Conservation (phyloP, 495 filamentous ascomycete species). For the Xylaria flabelliformis region DNA sequence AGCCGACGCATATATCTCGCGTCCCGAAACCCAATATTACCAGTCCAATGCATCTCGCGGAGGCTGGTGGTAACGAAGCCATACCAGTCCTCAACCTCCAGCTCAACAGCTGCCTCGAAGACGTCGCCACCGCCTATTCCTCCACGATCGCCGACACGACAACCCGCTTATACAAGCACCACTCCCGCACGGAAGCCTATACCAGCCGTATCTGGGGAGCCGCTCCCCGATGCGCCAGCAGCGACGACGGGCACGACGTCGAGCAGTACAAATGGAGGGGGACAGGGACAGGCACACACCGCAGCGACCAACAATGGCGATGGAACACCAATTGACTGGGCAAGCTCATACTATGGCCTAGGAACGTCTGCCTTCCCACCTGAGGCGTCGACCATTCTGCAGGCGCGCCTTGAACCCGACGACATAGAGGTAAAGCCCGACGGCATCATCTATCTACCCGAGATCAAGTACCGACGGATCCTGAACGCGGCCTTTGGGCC, state of each 20-base stretch:
- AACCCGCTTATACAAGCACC: neutral
- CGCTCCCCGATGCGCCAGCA: constrained; percentile 22
- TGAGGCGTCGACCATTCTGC: constrained; percentile 74
- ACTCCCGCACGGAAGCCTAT: constrained; percentile 28
- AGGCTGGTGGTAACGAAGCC: constrained; percentile 28
- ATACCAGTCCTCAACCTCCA: neutral
- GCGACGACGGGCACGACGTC: neutral
- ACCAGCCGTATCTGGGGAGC: constrained; percentile 31
- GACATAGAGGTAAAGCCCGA: constrained; percentile 97
- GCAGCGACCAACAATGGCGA: neutral
- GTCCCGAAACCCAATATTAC: neutral
- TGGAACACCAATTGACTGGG: constrained; percentile 77
- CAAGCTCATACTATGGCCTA: constrained; percentile 89
- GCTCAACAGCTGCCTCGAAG: constrained; percentile 1
- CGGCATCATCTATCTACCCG: constrained; percentile 93
- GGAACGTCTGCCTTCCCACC: constrained; percentile 75
- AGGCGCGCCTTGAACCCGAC: constrained; percentile 67
- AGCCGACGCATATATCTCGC: constrained; percentile 8
- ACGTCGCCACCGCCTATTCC: constrained; percentile 7
- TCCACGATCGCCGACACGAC: neutral
- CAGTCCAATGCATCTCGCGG: constrained; percentile 15
- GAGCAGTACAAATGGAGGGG: neutral
- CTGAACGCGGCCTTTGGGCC: constrained; percentile 92
- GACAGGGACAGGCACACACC: neutral
- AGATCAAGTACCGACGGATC: constrained; percentile 97